These are phyloP conservation scores for Entelexis paramagnoliae DNA, from an alignment of 1,139 yeast species.

Conservation along the genomic window DNA sequence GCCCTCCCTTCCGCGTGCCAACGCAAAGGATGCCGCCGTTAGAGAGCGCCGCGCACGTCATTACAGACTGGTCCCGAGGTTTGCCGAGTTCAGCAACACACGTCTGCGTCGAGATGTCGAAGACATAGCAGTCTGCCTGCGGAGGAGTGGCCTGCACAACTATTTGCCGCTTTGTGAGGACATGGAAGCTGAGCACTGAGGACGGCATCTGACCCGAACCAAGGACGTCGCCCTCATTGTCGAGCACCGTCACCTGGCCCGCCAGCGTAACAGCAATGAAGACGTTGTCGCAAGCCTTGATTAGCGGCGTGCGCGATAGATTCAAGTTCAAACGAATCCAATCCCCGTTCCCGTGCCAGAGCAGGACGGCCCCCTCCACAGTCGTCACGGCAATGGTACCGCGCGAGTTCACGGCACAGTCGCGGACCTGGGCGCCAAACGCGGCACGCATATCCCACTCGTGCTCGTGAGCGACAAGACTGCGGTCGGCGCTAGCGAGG, in stretches of 20 bases:
- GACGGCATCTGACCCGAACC: neutral
- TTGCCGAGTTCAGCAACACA: neutral
- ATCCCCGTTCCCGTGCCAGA: neutral
- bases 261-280: slow-evolving; percentile 10
- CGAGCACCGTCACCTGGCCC: slow-evolving; percentile 10
- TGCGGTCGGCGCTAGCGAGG: neutral
- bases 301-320: slow-evolving; percentile 14
- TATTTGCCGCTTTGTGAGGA: neutral
- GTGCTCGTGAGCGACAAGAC: neutral
- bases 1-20: slow-evolving; percentile 12
- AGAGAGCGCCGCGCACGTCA: slow-evolving; percentile 2
- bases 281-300: neutral
- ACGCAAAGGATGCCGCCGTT: neutral
- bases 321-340: neutral
- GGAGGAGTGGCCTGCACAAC: slow-evolving; percentile 1
- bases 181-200: neutral
- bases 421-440: slow-evolving; percentile 11
- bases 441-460: slow-evolving; percentile 1
- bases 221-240: neutral
- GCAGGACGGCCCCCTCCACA: slow-evolving; percentile 77
- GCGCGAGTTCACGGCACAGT: slow-evolving; percentile 5
- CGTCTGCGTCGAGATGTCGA: neutral
- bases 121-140: neutral
- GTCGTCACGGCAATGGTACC: slow-evolving; percentile 31
- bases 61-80: neutral